Conservation (phyloP, 1,284 basidiomycete species). For the Boletus smithii region DNA sequence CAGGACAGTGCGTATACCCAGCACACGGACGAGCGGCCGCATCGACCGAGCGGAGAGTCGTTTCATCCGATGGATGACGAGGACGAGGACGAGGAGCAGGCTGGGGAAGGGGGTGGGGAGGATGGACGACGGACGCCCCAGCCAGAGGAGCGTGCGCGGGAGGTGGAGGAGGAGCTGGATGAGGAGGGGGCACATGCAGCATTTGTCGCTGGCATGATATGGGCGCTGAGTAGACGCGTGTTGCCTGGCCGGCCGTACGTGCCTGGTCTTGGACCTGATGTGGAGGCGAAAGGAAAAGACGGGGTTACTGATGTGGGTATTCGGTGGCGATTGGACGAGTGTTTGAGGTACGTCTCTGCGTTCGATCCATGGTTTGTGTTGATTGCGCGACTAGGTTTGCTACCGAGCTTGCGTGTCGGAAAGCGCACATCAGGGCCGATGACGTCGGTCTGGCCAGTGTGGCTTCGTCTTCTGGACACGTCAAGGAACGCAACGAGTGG, state of each 20-base stretch:
- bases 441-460: slow-evolving; percentile 3
- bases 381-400: slow-evolving; percentile 54
- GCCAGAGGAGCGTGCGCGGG: slow-evolving; percentile 6
- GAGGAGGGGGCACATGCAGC: slow-evolving; percentile 75
- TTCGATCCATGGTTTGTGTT: too few species aligned
- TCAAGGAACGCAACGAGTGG: slow-evolving; percentile 44
- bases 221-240: slow-evolving; percentile 61
- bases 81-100: slow-evolving; percentile 22
- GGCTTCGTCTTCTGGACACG: slow-evolving; percentile 10
- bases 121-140: slow-evolving; percentile 28
- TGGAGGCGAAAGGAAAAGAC: slow-evolving; percentile 39
- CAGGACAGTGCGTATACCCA: slow-evolving; percentile 20
- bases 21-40: slow-evolving; percentile 17
- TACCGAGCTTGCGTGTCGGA: slow-evolving; percentile 71
- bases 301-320: slow-evolving; percentile 49
- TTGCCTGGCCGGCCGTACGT: slow-evolving; percentile 69
- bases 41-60: slow-evolving; percentile 28
- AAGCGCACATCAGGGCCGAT: slow-evolving; percentile 37
- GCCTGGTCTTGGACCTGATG: slow-evolving; percentile 41
- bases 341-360: slow-evolving; percentile 56
- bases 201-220: slow-evolving; percentile 80
- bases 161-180: slow-evolving; percentile 46
- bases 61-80: slow-evolving; percentile 35
- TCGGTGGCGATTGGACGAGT: slow-evolving; percentile 73
- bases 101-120: slow-evolving; percentile 2